Conservation (phyloP, 2,329 filamentous ascomycete species). For the Aureobasidium pullulans region DNA sequence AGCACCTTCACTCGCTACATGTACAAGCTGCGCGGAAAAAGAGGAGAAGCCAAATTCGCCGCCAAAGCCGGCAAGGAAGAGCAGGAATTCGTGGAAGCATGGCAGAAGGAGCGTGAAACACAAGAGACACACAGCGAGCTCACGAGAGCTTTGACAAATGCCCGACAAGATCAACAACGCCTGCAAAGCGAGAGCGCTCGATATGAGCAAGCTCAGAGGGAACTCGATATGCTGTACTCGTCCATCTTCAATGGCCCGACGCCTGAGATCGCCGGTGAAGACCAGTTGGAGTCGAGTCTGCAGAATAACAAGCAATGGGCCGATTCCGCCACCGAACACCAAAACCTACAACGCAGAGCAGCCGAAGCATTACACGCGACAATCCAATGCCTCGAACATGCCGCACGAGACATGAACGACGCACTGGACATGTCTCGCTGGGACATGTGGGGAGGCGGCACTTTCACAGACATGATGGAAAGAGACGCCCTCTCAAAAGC, state of each 20-base stretch:
- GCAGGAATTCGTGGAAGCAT: conserved; percentile 47
- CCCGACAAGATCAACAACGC: conserved; percentile 28
- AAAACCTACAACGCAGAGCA: conserved; percentile 39
- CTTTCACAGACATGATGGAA: conserved; percentile 47
- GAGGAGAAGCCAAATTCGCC: conserved; percentile 38
- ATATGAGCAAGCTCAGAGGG: conserved; percentile 38
- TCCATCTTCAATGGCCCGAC: conserved; percentile 48
- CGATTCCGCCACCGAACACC: conserved; percentile 20
- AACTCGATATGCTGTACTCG: conserved; percentile 47
- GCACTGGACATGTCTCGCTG: conserved; percentile 35
- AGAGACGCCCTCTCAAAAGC: conserved; percentile 44
- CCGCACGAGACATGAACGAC: conserved; percentile 34
- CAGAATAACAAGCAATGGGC: conserved; percentile 12
- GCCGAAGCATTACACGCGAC: conserved; percentile 29
- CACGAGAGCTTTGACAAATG: conserved; percentile 34
- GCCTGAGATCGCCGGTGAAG: conserved; percentile 48
- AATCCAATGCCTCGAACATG: conserved; percentile 28
- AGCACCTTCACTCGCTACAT: conserved; percentile 46
- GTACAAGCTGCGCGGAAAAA: conserved; percentile 44
- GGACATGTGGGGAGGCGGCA: conserved; percentile 47
- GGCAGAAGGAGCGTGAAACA: conserved; percentile 42
- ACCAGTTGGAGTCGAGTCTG: conserved; percentile 34
- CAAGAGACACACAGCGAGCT: conserved; percentile 38
- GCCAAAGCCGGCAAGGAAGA: conserved; percentile 48
- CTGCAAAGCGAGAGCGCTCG: conserved; percentile 31